Percentiles rank a stretch among this genome's conserved stretches.
phyloP scores from a whole-genome alignment of 2,329 filamentous ascomycete species.

The Ascochyta rabiei region DNA sequence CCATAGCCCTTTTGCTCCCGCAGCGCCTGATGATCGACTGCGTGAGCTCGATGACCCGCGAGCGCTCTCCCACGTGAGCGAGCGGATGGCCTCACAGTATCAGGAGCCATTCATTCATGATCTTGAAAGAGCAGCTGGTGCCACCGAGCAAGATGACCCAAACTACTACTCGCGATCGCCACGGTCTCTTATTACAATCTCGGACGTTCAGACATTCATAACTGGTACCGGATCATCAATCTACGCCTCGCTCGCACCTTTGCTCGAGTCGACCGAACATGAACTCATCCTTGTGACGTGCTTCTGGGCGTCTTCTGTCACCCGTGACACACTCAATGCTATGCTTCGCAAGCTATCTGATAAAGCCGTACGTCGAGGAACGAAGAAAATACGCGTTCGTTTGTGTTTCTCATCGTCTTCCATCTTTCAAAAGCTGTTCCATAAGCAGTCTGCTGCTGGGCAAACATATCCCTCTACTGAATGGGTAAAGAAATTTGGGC shows the following conservation, averaged over 20 bases:
- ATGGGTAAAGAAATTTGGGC: conserved; percentile 68
- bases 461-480: conserved; percentile 63
- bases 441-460: conserved; percentile 68
- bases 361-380: conserved; percentile 44
- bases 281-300: conserved; percentile 81
- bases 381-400: conserved; percentile 62
- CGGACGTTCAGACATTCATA: conserved; percentile 45
- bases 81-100: conserved; percentile 6
- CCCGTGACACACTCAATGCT: conserved; percentile 62
- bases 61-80: neutral
- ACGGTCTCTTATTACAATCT: conserved; percentile 42
- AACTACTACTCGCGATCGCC: conserved; percentile 50
- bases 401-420: conserved; percentile 80
- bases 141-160: conserved; percentile 41
- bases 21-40: neutral
- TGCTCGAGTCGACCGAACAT: conserved; percentile 63
- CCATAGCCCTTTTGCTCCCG: neutral
- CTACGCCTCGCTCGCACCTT: conserved; percentile 61
- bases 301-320: conserved; percentile 76
- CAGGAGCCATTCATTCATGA: conserved; percentile 37
- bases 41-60: neutral
- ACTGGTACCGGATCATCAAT: conserved; percentile 55
- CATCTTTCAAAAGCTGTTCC: conserved; percentile 74
- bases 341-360: conserved; percentile 66
- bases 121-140: conserved; percentile 29